phyloP scores from a whole-genome alignment of 2,329 filamentous ascomycete species.

The Pseudodiploospora longispora region DNA sequence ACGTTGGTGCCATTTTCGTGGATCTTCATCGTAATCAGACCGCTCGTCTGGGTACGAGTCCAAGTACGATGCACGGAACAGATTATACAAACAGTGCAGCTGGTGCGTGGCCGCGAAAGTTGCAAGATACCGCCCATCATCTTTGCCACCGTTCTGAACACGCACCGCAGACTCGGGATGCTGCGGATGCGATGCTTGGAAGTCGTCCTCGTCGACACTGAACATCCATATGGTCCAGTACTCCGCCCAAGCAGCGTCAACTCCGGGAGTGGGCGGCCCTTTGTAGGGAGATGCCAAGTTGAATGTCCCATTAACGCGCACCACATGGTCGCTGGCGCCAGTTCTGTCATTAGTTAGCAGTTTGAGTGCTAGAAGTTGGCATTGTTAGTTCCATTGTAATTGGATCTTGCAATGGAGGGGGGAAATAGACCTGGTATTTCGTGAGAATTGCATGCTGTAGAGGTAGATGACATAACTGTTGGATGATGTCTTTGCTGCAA shows the following conservation, averaged over 20 bases:
- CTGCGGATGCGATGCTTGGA: not conserved
- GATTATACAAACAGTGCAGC: not conserved
- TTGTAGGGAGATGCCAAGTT: not conserved
- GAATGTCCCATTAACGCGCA: not conserved
- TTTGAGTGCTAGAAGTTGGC: no score
- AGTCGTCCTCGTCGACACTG: not conserved
- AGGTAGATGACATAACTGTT: no score
- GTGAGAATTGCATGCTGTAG: no score
- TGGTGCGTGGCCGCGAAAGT: not conserved
- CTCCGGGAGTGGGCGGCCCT: not conserved
- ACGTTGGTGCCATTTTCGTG: not conserved
- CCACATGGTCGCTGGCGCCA: not conserved
- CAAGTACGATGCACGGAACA: not conserved
- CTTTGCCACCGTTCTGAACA: not conserved
- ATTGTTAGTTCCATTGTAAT: no score
- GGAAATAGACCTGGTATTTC: no score
- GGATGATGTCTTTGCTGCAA: no score
- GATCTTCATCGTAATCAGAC: not conserved
- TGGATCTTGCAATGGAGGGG: no score
- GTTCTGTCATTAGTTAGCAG: no score
- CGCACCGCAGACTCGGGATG: not conserved
- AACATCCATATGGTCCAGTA: not conserved
- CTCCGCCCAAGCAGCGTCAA: not conserved
- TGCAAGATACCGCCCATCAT: not conserved
- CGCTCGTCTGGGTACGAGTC: not conserved